Conservation (phyloP, 2,329 filamentous ascomycete species). For the Curvularia hawaiiensis region DNA sequence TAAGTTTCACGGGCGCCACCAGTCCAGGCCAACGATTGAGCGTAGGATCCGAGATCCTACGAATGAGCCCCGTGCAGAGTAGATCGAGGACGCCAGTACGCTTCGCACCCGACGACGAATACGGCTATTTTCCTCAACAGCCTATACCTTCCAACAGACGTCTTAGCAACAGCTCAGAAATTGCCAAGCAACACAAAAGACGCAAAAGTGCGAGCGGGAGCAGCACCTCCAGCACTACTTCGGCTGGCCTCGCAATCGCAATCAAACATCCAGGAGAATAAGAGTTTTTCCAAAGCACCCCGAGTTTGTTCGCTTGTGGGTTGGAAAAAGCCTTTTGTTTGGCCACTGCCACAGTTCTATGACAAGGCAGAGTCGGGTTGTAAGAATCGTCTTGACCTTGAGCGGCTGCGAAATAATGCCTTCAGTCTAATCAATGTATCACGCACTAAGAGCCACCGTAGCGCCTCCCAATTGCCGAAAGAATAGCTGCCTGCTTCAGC, state of each 20-base stretch:
- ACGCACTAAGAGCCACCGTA: background rate
- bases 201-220: constrained; percentile 36
- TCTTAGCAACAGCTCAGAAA: constrained; percentile 30
- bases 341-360: background rate
- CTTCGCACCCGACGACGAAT: constrained; percentile 18
- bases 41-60: constrained; percentile 41
- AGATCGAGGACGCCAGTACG: constrained; percentile 42
- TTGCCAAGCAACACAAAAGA: constrained; percentile 28
- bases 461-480: background rate
- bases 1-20: constrained; percentile 40
- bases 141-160: constrained; percentile 16
- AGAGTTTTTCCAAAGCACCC: background rate
- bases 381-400: background rate
- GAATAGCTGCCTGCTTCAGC: background rate
- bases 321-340: background rate
- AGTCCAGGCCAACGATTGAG: constrained; percentile 35
- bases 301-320: background rate
- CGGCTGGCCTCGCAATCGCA: constrained; percentile 18
- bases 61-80: constrained; percentile 48
- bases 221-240: constrained; percentile 25
- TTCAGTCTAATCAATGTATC: background rate
- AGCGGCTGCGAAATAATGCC: background rate
- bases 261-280: constrained; percentile 20
- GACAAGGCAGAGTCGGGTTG: background rate
- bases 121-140: constrained; percentile 39